Evolutionary conservation across 164 flowering plant genomes (phyloP).

Genomic region (Vitis riparia): DNA sequence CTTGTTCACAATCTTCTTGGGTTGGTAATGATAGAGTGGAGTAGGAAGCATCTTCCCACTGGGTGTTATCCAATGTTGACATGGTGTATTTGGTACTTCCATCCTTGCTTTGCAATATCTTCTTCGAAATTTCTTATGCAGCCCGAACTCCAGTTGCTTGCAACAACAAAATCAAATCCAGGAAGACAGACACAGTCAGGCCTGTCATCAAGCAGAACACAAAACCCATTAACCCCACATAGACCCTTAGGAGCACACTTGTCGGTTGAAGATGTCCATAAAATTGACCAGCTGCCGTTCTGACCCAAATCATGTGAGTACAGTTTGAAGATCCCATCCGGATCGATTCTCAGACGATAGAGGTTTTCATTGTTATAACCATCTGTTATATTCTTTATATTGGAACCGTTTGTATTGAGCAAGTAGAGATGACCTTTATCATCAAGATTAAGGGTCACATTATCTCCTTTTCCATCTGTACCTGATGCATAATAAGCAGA

Average conservation of each 20-base stretch:
- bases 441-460: neutral
- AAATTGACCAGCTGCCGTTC: neutral
- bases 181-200: neutral
- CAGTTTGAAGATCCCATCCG: too few species aligned
- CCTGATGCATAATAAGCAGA: neutral
- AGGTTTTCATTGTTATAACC: too few species aligned
- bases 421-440: too few species aligned
- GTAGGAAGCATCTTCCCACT: neutral
- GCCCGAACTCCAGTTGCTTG: too few species aligned
- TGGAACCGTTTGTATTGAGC: too few species aligned
- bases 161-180: too few species aligned
- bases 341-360: too few species aligned
- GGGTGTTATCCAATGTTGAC: neutral
- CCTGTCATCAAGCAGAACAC: neutral
- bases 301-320: too few species aligned
- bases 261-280: neutral
- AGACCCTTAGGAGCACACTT: neutral
- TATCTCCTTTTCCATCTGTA: neutral
- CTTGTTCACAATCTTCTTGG: neutral
- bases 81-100: neutral
- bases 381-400: too few species aligned
- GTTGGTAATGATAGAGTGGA: neutral
- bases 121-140: neutral
- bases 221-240: neutral
- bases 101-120: neutral